Percentiles rank a stretch among this genome's conserved stretches.
Conservation (phyloP, 495 filamentous ascomycete genomes). For the Aspergillus affinis region DNA sequence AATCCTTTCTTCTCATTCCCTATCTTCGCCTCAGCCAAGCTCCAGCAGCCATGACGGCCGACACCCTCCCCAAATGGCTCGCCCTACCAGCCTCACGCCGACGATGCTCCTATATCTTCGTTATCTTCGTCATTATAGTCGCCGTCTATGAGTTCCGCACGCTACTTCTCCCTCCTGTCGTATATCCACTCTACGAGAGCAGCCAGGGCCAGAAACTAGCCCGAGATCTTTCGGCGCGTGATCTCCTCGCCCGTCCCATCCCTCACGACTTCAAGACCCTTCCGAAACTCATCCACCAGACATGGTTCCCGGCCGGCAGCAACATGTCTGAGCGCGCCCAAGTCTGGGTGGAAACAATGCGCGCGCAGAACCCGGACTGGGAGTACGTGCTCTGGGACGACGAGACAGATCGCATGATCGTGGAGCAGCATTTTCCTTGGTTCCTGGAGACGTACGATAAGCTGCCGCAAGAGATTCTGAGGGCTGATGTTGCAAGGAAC, state of each 20-base stretch:
- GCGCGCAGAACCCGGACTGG: conserved; percentile 19
- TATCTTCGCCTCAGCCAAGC: not conserved
- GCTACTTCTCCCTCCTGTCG: not conserved
- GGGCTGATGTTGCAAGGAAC: conserved; percentile 23
- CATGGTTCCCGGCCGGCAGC: conserved; percentile 26
- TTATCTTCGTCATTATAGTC: not conserved
- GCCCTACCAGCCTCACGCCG: not conserved
- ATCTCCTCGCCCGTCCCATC: conserved; percentile 19
- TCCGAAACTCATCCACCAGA: conserved; percentile 26
- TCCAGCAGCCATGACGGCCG: not conserved
- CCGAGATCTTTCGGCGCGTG: conserved; percentile 6
- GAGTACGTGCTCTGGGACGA: conserved; percentile 29
- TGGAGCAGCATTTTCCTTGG: conserved; percentile 22
- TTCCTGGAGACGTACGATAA: conserved; percentile 18
- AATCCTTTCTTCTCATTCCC: not conserved
- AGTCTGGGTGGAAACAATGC: conserved; percentile 20
- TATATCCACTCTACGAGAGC: not conserved
- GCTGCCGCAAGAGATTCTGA: conserved; percentile 22
- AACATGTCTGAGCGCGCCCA: conserved; percentile 24
- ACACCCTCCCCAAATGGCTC: not conserved
- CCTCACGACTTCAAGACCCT: conserved; percentile 16
- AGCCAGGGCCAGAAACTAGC: not conserved
- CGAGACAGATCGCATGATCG: conserved; percentile 20
- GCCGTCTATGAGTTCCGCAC: not conserved
- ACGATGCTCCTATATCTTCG: not conserved